Evolutionary conservation across 495 filamentous ascomycete genomes (phyloP).

Genomic region (Margaritispora aquatica): DNA sequence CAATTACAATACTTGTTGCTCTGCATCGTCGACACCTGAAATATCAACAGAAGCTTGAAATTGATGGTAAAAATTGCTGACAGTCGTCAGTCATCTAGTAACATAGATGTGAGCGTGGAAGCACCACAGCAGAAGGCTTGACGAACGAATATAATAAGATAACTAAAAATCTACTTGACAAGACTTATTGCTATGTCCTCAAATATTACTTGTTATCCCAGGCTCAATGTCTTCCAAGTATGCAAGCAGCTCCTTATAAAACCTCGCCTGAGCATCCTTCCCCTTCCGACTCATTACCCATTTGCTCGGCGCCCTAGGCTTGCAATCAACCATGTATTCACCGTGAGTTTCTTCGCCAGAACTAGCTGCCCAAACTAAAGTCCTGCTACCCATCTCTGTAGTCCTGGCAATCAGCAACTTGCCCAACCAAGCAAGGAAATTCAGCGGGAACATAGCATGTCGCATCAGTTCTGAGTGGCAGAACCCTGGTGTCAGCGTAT

Average conservation of each 20-base stretch:
- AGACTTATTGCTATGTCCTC: background rate
- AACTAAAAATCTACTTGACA: too few species aligned
- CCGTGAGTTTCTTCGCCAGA: slow-evolving; percentile 7
- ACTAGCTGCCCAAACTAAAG: slow-evolving; percentile 1
- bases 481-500: slow-evolving; percentile 33
- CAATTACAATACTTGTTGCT: too few species aligned
- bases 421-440: slow-evolving; percentile 5
- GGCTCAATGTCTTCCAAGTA: slow-evolving; percentile 29
- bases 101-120: too few species aligned
- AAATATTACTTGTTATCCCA: slow-evolving; percentile 24
- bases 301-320: slow-evolving; percentile 5
- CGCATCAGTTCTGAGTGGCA: slow-evolving; percentile 18
- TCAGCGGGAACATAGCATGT: slow-evolving; percentile 8
- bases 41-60: too few species aligned
- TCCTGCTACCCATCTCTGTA: slow-evolving; percentile 11
- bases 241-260: slow-evolving; percentile 27
- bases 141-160: too few species aligned
- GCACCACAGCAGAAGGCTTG: too few species aligned
- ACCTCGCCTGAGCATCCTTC: slow-evolving; percentile 21
- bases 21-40: too few species aligned
- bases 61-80: too few species aligned
- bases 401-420: slow-evolving; percentile 13
- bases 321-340: slow-evolving; percentile 14
- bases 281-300: slow-evolving; percentile 27
- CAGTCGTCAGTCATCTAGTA: too few species aligned